These are phyloP conservation scores for Aspergillus bertholletiae DNA, from an alignment of 495 filamentous ascomycete genomes.

Conservation along the genomic window DNA sequence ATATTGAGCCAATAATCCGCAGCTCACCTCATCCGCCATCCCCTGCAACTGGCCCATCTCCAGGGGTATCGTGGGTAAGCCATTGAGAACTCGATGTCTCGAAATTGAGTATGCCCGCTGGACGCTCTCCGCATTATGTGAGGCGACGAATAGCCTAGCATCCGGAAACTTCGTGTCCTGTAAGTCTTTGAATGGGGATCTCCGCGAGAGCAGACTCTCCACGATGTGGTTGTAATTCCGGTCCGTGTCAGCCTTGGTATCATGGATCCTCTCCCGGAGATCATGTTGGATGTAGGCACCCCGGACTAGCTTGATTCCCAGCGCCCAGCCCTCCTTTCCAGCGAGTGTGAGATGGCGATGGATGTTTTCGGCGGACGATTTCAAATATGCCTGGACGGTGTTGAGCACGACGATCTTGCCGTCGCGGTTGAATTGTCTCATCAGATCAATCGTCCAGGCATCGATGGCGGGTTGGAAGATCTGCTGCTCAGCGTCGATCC, in stretches of 20 bases:
- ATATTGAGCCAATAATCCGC: slow-evolving; percentile 57
- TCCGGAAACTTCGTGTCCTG: slow-evolving; percentile 38
- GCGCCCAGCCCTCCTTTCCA: slow-evolving; percentile 57
- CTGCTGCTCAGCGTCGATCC: slow-evolving; percentile 84
- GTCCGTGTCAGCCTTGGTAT: slow-evolving; percentile 40
- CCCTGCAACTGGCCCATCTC: slow-evolving; percentile 83
- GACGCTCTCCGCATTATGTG: slow-evolving; percentile 36
- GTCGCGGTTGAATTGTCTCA: slow-evolving; percentile 67
- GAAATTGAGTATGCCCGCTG: slow-evolving; percentile 39
- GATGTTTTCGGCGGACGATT: slow-evolving; percentile 57
- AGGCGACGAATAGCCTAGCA: slow-evolving; percentile 18
- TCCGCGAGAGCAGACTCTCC: slow-evolving; percentile 59
- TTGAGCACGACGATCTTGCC: slow-evolving; percentile 54
- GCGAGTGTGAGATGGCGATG: slow-evolving; percentile 60
- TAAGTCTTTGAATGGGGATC: slow-evolving; percentile 58
- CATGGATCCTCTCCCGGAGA: slow-evolving; percentile 31
- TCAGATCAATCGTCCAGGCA: slow-evolving; percentile 70
- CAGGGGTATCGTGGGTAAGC: slow-evolving; percentile 47
- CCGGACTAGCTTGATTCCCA: slow-evolving; percentile 86
- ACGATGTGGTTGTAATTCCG: slow-evolving; percentile 39
- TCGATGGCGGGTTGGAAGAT: slow-evolving; percentile 73
- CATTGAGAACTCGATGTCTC: slow-evolving; percentile 31
- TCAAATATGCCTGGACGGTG: slow-evolving; percentile 80
- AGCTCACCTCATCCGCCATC: slow-evolving; percentile 89
- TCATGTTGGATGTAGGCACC: slow-evolving; percentile 67